A percentile compares a stretch with the other conserved stretches of the same genome.
Evolutionary conservation across 257 asterid species (phyloP).

Genomic region (Nicotiana noctiflora): DNA sequence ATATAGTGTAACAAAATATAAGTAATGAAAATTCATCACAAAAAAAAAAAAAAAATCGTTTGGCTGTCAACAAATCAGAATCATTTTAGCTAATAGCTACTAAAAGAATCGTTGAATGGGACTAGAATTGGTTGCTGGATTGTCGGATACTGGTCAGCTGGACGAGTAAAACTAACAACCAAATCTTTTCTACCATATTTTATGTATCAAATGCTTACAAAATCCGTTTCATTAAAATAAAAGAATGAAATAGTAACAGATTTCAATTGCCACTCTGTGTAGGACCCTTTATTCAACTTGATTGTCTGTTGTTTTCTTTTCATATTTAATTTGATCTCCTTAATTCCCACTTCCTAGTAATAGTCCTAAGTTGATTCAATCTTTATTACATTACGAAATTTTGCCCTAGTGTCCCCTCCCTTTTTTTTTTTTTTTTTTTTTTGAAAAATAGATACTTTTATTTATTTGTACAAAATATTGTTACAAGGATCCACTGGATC

Average conservation of each 20-base stretch:
- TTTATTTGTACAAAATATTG: no score
- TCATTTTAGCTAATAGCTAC: no score
- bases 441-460: no score
- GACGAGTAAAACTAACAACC: not conserved
- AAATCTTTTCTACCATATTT: not conserved
- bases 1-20: no score
- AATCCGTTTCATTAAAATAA: not conserved
- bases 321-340: not conserved
- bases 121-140: not conserved
- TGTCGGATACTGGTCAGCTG: not conserved
- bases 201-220: not conserved
- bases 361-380: not conserved
- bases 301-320: not conserved
- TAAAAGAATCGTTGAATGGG: not conserved
- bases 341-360: not conserved
- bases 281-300: not conserved
- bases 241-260: not conserved
- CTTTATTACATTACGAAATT: not conserved
- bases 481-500: no score
- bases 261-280: not conserved
- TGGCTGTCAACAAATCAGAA: no score
- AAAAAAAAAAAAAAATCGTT: no score
- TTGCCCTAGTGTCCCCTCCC: no score
- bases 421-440: no score
- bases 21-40: no score